A percentile compares a stretch with the other conserved stretches of the same genome.
These are phyloP conservation scores for Macrotyloma uniflorum DNA, from an alignment of 306 rosid species.

Conservation along the genomic window DNA sequence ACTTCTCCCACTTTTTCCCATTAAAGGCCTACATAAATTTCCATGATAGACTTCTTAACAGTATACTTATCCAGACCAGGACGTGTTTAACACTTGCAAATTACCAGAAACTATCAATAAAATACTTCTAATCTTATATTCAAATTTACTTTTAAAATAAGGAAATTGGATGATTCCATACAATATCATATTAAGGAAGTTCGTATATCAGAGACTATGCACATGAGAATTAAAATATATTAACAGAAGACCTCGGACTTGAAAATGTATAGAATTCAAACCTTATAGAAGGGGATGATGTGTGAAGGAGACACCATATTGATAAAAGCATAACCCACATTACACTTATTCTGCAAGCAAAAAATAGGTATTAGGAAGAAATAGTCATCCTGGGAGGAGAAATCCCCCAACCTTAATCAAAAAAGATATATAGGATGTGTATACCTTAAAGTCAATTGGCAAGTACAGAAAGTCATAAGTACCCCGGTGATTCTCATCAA, in stretches of 20 bases:
- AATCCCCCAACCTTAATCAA: background rate
- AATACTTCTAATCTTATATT: background rate
- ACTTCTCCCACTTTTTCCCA: slow-evolving; percentile 96
- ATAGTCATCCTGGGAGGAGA: slow-evolving; percentile 7
- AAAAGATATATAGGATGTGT: slow-evolving; percentile 18
- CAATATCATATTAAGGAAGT: slow-evolving; percentile 31
- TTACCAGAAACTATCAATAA: slow-evolving; percentile 11
- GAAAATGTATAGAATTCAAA: slow-evolving; percentile 33
- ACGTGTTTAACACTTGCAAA: slow-evolving; percentile 23
- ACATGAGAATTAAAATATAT: background rate
- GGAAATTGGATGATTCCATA: slow-evolving; percentile 10
- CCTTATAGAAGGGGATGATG: slow-evolving; percentile 80
- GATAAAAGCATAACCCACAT: slow-evolving; percentile 97
- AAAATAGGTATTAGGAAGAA: slow-evolving; percentile 38
- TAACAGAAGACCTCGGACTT: slow-evolving; percentile 21
- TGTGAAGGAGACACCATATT: slow-evolving; percentile 94
- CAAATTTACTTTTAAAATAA: background rate
- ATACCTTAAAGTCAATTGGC: slow-evolving; percentile 94
- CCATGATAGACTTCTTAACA: slow-evolving; percentile 10
- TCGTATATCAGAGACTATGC: background rate
- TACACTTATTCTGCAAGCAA: slow-evolving; percentile 87
- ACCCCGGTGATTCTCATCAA: slow-evolving; percentile 86
- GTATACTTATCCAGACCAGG: background rate
- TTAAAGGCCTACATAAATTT: slow-evolving; percentile 72
- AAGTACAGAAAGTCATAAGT: slow-evolving; percentile 87